Evolutionary conservation across 257 asterid genomes (phyloP).

Genomic region (Galeopsis tetrahit): DNA sequence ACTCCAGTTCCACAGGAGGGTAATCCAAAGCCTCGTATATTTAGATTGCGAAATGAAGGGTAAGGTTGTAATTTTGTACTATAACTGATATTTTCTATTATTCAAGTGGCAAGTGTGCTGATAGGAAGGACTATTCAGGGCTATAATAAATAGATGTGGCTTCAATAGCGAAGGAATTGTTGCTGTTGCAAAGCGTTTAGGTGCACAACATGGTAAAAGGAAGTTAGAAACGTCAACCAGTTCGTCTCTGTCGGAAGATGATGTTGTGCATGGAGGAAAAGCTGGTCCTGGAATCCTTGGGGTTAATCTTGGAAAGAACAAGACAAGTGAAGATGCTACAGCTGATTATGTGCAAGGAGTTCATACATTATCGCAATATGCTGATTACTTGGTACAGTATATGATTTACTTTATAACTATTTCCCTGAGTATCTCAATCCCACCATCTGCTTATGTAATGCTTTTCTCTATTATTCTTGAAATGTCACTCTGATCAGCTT

Average conservation of each 20-base stretch:
- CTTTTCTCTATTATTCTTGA: constrained; percentile 10
- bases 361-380: constrained; percentile 95
- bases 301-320: constrained; percentile 96
- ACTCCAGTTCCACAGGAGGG: constrained; percentile 99
- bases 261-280: constrained; percentile 86
- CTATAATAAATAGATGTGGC: constrained; percentile 95
- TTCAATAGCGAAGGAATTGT: constrained; percentile 99
- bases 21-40: constrained; percentile 96
- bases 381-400: constrained; percentile 97
- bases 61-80: constrained; percentile 36
- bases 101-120: background rate
- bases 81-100: background rate
- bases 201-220: constrained; percentile 98
- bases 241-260: constrained; percentile 72
- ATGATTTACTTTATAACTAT: constrained; percentile 14
- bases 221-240: constrained; percentile 82
- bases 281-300: constrained; percentile 99
- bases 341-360: constrained; percentile 99
- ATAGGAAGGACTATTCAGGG: constrained; percentile 49
- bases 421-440: background rate
- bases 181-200: constrained; percentile 90
- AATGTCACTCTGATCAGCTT: constrained; percentile 7
- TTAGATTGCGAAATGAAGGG: constrained; percentile 84
- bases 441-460: constrained; percentile 8
- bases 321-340: constrained; percentile 94